phyloP scores from a whole-genome alignment of 805 yeast species.

The Nakazawaea anatomiae region DNA sequence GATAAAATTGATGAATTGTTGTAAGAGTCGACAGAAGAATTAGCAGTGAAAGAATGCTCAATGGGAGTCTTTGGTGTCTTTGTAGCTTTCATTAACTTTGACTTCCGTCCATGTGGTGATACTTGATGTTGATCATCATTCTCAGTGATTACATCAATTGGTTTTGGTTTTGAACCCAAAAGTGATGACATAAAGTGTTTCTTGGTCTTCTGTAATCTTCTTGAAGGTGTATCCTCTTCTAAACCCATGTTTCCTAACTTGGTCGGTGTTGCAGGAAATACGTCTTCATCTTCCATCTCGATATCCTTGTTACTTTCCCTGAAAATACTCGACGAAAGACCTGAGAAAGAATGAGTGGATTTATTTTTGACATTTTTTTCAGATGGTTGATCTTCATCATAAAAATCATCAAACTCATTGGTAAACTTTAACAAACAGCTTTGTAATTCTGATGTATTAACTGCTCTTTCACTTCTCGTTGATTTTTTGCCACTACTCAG shows the following conservation, averaged over 20 bases:
- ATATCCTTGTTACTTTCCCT: constrained; percentile 14
- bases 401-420: constrained; percentile 34
- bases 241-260: constrained; percentile 19
- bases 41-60: constrained; percentile 15
- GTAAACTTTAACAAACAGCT: constrained; percentile 33
- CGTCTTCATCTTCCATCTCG: constrained; percentile 13
- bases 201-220: constrained; percentile 12
- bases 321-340: constrained; percentile 19
- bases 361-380: constrained; percentile 11
- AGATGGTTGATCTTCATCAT: constrained; percentile 14
- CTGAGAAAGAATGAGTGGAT: constrained; percentile 2
- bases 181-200: neutral
- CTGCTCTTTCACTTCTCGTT: constrained; percentile 11
- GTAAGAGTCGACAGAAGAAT: constrained; percentile 10
- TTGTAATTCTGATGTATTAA: constrained; percentile 34
- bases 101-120: neutral
- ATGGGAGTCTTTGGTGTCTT: constrained; percentile 23
- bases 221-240: constrained; percentile 13
- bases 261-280: constrained; percentile 41
- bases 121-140: neutral
- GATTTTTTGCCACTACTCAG: constrained; percentile 2
- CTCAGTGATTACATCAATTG: neutral
- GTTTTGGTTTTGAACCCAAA: neutral
- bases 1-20: constrained; percentile 13
- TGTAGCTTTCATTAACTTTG: neutral